These are phyloP conservation scores for Verticillium nubilum DNA, from an alignment of 2,329 filamentous ascomycete species.

Conservation along the genomic window DNA sequence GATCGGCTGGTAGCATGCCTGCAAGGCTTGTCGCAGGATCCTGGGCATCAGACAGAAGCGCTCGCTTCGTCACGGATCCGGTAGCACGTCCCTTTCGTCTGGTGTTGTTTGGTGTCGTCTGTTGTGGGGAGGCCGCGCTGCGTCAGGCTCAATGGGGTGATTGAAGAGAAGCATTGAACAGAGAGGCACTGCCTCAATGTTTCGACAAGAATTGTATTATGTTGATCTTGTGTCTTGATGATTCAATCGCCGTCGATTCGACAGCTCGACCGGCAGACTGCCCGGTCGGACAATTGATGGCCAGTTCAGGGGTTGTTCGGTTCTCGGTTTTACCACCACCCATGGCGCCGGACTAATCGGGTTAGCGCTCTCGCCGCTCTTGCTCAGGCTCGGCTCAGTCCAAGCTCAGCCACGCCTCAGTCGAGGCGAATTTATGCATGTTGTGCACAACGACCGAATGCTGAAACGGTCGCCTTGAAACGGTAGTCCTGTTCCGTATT, in stretches of 20 bases:
- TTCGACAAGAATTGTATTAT: background rate
- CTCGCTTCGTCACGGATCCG: background rate
- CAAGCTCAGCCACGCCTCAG: background rate
- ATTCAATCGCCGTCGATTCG: background rate
- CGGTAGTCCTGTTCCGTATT: no score
- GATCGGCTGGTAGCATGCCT: background rate
- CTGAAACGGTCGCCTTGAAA: no score
- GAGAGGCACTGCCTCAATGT: background rate
- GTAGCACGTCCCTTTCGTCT: background rate
- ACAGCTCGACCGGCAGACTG: background rate
- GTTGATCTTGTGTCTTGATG: background rate
- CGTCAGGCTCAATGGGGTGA: background rate
- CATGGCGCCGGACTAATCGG: background rate
- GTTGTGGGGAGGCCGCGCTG: background rate
- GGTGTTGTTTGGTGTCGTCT: background rate
- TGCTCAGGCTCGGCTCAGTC: slow-evolving; percentile 1
- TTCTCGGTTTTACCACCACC: background rate
- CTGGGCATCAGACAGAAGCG: background rate
- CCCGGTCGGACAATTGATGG: background rate
- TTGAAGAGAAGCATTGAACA: background rate
- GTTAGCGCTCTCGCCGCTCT: background rate
- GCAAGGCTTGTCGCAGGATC: background rate
- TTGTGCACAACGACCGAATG: no score
- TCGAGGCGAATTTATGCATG: no score
- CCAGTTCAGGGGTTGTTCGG: background rate